These are phyloP conservation scores for Corylus heterophylla DNA, from an alignment of 306 rosid species.

Conservation along the genomic window DNA sequence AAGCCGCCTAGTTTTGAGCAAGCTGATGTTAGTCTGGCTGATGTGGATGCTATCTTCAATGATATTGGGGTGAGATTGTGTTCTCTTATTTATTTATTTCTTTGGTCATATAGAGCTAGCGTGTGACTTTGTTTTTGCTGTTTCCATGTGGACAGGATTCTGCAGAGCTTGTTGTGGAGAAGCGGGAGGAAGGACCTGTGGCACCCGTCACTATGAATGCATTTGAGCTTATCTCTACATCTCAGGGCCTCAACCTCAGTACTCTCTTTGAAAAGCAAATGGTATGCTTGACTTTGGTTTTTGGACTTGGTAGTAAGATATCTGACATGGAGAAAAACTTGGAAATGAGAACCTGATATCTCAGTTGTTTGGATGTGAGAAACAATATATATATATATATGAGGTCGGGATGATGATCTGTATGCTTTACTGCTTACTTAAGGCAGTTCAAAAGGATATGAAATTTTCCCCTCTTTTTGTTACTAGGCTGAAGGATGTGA, in stretches of 20 bases:
- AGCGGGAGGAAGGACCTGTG: slow-evolving; percentile 52
- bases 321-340: background rate
- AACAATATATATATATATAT: background rate
- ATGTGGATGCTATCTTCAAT: slow-evolving; percentile 68
- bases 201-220: slow-evolving; percentile 92
- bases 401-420: background rate
- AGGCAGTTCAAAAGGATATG: background rate
- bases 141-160: slow-evolving; percentile 49
- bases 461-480: background rate
- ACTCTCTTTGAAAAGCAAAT: slow-evolving; percentile 88
- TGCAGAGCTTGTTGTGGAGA: slow-evolving; percentile 71
- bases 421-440: background rate
- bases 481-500: background rate
- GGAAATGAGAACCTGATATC: background rate
- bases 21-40: slow-evolving; percentile 67
- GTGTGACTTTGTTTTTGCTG: slow-evolving; percentile 24
- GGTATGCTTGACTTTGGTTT: slow-evolving; percentile 47
- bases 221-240: slow-evolving; percentile 90
- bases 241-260: slow-evolving; percentile 89
- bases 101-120: slow-evolving; percentile 21
- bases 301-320: background rate
- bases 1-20: slow-evolving; percentile 77
- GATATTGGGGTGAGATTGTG: slow-evolving; percentile 54
- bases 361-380: background rate
- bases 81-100: slow-evolving; percentile 13